phyloP scores from a whole-genome alignment of 2,329 filamentous ascomycete species.

The Fusarium siculi region DNA sequence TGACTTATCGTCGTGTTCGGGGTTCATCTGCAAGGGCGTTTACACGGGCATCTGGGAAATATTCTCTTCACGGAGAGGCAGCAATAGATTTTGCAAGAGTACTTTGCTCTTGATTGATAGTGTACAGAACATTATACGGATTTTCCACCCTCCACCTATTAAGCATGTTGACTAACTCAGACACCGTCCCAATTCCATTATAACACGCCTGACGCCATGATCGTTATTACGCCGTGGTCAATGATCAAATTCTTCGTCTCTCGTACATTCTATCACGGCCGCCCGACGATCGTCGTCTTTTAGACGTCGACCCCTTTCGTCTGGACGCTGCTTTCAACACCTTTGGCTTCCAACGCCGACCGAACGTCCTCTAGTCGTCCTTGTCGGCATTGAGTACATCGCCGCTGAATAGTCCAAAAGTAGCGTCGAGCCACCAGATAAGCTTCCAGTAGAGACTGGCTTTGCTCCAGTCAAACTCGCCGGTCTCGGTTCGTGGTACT shows the following conservation, averaged over 20 bases:
- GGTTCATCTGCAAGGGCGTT: conserved; percentile 38
- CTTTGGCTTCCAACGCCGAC: conserved; percentile 19
- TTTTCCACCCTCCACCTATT: conserved; percentile 36
- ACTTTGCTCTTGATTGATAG: conserved; percentile 35
- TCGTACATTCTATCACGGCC: conserved; percentile 38
- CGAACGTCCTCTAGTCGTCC: conserved; percentile 59
- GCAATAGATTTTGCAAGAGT: conserved; percentile 43
- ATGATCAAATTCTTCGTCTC: conserved; percentile 42
- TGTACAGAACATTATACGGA: conserved; percentile 40
- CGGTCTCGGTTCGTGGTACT: conserved; percentile 77
- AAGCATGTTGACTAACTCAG: conserved; percentile 28
- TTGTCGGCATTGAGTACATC: conserved; percentile 68
- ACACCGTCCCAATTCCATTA: conserved; percentile 17
- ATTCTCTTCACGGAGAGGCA: conserved; percentile 30
- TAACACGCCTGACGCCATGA: conserved; percentile 44
- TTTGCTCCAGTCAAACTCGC: conserved; percentile 79
- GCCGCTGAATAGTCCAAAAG: conserved; percentile 67
- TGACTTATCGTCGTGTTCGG: not conserved
- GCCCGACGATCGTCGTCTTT: not conserved
- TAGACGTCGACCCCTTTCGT: not conserved
- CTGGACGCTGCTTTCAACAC: not conserved
- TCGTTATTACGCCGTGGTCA: conserved; percentile 36
- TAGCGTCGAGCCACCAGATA: conserved; percentile 70
- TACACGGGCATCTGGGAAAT: conserved; percentile 31
- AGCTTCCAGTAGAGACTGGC: conserved; percentile 76